phyloP scores from a whole-genome alignment of 495 filamentous ascomycete species.

The Penicillium subrubescens region DNA sequence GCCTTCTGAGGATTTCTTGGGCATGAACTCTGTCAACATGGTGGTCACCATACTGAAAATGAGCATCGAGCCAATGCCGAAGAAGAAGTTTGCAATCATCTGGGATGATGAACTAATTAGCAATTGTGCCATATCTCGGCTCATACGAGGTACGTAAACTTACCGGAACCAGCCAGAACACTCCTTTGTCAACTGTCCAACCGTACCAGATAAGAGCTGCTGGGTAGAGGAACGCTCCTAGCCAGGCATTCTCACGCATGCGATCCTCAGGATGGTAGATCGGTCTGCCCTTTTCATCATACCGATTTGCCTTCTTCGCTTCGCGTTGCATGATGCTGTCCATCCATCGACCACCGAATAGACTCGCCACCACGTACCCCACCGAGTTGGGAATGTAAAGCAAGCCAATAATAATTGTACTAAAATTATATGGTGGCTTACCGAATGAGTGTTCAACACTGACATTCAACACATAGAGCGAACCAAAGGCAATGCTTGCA shows the following conservation, averaged over 20 bases:
- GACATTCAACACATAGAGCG: constrained; percentile 87
- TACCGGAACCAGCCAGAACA: constrained; percentile 66
- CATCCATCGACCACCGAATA: constrained; percentile 83
- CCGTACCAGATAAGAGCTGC: constrained; percentile 67
- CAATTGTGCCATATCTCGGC: background rate
- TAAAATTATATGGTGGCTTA: constrained; percentile 70
- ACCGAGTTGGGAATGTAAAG: constrained; percentile 80
- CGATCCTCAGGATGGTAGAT: constrained; percentile 83
- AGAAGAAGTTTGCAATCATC: constrained; percentile 84
- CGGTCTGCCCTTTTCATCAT: constrained; percentile 68
- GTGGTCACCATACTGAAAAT: constrained; percentile 79
- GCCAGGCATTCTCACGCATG: constrained; percentile 86
- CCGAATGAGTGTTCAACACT: constrained; percentile 78
- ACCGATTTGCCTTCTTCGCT: constrained; percentile 69
- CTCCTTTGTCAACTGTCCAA: constrained; percentile 60
- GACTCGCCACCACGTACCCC: constrained; percentile 73
- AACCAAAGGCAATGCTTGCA: constrained; percentile 77
- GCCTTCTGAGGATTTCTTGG: constrained; percentile 67
- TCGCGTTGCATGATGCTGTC: constrained; percentile 88
- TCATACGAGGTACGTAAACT: constrained; percentile 33
- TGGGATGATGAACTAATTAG: constrained; percentile 23
- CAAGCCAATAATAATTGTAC: constrained; percentile 71
- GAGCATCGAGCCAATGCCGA: constrained; percentile 86
- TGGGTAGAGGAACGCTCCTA: constrained; percentile 77
- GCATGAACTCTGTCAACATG: constrained; percentile 92